Conservation (phyloP, 192 early-diverging fungal genomes). For the Umbelopsis isabellina region DNA sequence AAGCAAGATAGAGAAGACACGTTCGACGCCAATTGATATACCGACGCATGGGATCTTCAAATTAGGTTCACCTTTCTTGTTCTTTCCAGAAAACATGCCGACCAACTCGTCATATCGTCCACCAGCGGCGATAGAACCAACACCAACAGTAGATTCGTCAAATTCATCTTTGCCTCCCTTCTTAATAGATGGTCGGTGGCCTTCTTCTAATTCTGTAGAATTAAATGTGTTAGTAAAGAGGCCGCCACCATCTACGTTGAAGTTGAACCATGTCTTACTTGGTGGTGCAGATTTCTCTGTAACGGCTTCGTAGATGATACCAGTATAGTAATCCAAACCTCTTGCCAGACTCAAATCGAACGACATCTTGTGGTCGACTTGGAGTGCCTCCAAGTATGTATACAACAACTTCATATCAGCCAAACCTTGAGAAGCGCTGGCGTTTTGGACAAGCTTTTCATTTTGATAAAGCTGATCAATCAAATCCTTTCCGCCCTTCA, state of each 20-base stretch:
- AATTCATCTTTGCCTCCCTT: slow-evolving; percentile 55
- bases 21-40: slow-evolving; percentile 93
- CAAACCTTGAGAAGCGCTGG: slow-evolving; percentile 76
- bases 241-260: background rate
- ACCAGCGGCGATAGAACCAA: slow-evolving; percentile 96
- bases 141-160: slow-evolving; percentile 80
- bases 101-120: slow-evolving; percentile 98
- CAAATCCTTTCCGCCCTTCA: slow-evolving; percentile 79
- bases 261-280: slow-evolving; percentile 35
- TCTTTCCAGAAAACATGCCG: slow-evolving; percentile 86
- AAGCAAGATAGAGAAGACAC: slow-evolving; percentile 87
- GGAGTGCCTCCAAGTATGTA: slow-evolving; percentile 81
- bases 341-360: slow-evolving; percentile 97
- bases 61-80: slow-evolving; percentile 59
- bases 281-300: slow-evolving; percentile 58
- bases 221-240: no score
- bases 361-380: slow-evolving; percentile 71
- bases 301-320: slow-evolving; percentile 98
- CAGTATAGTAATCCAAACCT: slow-evolving; percentile 98
- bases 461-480: slow-evolving; percentile 72
- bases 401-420: slow-evolving; percentile 87
- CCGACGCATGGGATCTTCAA: slow-evolving; percentile 94
- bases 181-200: slow-evolving; percentile 47
- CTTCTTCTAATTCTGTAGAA: slow-evolving; percentile 44
- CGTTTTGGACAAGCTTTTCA: slow-evolving; percentile 64